These are phyloP conservation scores for Penicillium glabrum DNA, from an alignment of 2,329 filamentous ascomycete species.

Conservation along the genomic window DNA sequence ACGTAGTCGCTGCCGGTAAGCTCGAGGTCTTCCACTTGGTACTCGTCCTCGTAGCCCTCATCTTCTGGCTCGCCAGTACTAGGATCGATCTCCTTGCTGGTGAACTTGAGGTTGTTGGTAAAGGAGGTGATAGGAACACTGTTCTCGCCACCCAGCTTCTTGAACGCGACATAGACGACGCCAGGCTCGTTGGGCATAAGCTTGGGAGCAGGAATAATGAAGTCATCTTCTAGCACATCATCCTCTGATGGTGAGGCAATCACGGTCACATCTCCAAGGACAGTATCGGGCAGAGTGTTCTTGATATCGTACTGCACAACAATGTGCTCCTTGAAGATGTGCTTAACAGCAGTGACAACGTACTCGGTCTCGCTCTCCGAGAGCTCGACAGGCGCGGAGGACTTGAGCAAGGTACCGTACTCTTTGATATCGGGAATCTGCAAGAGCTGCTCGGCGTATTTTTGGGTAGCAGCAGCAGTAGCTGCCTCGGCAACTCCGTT, in stretches of 20 bases:
- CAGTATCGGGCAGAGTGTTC: constrained; percentile 89
- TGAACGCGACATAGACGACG: constrained; percentile 93
- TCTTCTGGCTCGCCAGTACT: constrained; percentile 91
- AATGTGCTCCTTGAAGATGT: constrained; percentile 95
- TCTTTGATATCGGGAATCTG: constrained; percentile 87
- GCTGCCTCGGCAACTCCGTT: constrained; percentile 72
- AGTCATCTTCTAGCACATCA: constrained; percentile 75
- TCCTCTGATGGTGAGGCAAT: constrained; percentile 77
- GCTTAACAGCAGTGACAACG: constrained; percentile 89
- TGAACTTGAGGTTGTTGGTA: constrained; percentile 93
- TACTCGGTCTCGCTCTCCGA: constrained; percentile 98
- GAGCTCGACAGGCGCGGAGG: constrained; percentile 78
- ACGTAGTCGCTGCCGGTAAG: constrained; percentile 91
- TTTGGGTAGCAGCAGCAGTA: constrained; percentile 77
- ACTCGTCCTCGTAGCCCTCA: constrained; percentile 92
- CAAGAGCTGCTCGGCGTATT: constrained; percentile 83
- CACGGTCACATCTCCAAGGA: constrained; percentile 86
- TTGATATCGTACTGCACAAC: constrained; percentile 97
- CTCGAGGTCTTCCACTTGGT: constrained; percentile 92
- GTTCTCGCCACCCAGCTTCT: constrained; percentile 72
- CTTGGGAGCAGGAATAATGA: constrained; percentile 85
- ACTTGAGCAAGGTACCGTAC: constrained; percentile 90
- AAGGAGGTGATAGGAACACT: constrained; percentile 80
- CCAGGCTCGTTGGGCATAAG: constrained; percentile 83
- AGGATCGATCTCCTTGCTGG: constrained; percentile 96